Evolutionary conservation across 2,329 filamentous ascomycete species (phyloP).

Genomic region (Colletotrichum sp.): DNA sequence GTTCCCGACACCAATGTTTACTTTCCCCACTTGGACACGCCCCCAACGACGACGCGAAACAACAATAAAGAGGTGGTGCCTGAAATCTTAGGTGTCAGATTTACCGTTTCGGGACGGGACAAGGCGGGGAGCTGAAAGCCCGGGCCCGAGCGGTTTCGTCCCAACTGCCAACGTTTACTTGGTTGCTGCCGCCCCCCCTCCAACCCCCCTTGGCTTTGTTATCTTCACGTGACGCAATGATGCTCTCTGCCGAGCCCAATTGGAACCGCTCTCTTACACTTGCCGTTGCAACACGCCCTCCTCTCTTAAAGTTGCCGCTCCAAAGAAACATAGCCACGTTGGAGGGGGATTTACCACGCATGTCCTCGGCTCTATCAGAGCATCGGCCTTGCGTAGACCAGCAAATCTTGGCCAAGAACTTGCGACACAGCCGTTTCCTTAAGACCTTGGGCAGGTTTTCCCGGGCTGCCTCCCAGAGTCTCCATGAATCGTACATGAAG

Average conservation of each 20-base stretch:
- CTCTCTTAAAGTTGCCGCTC: conserved; percentile 13
- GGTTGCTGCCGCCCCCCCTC: not conserved
- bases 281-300: conserved; percentile 6
- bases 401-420: conserved; percentile 14
- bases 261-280: conserved; percentile 15
- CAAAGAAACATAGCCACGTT: conserved; percentile 4
- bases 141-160: not conserved
- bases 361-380: conserved; percentile 10
- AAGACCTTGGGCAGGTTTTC: conserved; percentile 11
- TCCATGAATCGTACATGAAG: conserved; percentile 16
- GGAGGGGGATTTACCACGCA: not conserved
- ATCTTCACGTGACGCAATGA: not conserved
- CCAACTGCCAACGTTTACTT: not conserved
- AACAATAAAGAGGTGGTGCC: conserved; percentile 6
- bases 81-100: not conserved
- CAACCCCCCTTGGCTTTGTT: not conserved
- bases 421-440: conserved; percentile 1
- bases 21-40: conserved; percentile 18
- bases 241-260: not conserved
- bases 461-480: conserved; percentile 19
- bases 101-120: not conserved
- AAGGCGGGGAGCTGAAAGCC: not conserved
- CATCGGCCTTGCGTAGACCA: not conserved
- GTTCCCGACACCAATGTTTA: conserved; percentile 11
- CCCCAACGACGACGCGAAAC: conserved; percentile 16